Conservation (phyloP, 805 yeast genomes). For the Barnettozyma wickerhamii region DNA sequence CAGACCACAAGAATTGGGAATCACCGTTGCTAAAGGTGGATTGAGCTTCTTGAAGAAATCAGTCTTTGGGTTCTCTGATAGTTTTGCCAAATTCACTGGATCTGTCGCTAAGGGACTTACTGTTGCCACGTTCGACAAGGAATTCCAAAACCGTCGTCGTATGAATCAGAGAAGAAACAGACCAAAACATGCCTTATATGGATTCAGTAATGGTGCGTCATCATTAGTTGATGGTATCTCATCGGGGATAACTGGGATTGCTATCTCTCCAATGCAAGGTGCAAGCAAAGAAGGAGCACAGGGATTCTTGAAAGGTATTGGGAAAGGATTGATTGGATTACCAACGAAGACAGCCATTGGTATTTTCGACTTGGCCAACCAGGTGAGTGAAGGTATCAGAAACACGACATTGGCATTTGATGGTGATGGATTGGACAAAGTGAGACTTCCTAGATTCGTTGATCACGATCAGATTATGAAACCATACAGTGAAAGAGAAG, state of each 20-base stretch:
- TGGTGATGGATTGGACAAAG: conserved; percentile 68
- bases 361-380: conserved; percentile 84
- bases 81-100: conserved; percentile 88
- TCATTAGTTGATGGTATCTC: conserved; percentile 84
- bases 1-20: conserved; percentile 92
- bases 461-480: conserved; percentile 67
- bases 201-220: conserved; percentile 80
- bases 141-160: conserved; percentile 79
- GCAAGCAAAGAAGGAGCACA: conserved; percentile 84
- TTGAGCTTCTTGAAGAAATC: conserved; percentile 90
- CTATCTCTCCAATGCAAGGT: conserved; percentile 86
- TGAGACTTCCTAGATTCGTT: conserved; percentile 77
- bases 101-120: conserved; percentile 92
- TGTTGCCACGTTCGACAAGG: conserved; percentile 81
- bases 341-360: conserved; percentile 98
- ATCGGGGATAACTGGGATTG: conserved; percentile 87
- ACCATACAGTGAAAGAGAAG: conserved; percentile 73
- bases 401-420: conserved; percentile 91
- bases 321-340: conserved; percentile 90
- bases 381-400: conserved; percentile 89
- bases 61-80: conserved; percentile 91
- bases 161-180: conserved; percentile 69
- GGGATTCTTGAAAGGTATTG: conserved; percentile 92
- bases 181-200: conserved; percentile 81
- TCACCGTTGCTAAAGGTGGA: conserved; percentile 95